Evolutionary conservation across 257 asterid species (phyloP).

Genomic region (Solanum paucissectum): DNA sequence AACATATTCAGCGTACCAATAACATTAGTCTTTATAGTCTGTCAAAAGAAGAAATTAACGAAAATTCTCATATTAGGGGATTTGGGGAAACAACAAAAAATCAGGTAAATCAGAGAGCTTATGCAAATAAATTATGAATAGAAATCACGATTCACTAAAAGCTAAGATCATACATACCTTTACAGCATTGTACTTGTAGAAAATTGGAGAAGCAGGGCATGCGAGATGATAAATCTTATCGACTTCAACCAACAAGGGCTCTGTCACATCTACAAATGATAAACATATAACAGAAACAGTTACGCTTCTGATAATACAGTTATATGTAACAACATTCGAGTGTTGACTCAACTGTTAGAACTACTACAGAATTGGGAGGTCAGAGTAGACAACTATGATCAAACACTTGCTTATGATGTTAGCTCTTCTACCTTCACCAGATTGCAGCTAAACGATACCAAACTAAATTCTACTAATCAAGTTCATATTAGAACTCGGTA

Average conservation of each 20-base stretch:
- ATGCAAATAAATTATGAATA: background rate
- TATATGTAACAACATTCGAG: background rate
- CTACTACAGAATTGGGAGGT: background rate
- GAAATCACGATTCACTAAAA: background rate
- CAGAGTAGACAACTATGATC: background rate
- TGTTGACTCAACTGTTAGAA: background rate
- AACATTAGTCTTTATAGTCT: constrained; percentile 96
- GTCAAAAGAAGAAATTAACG: background rate
- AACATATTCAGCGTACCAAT: constrained; percentile 92
- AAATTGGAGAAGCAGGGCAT: constrained; percentile 94
- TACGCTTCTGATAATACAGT: background rate
- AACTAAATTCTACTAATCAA: background rate
- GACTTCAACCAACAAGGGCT: constrained; percentile 71
- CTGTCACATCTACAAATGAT: constrained; percentile 62
- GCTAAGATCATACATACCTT: constrained; percentile 33
- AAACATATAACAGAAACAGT: background rate
- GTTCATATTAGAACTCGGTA: background rate
- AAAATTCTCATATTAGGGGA: no score
- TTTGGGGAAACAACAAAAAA: background rate
- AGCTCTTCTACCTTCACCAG: background rate
- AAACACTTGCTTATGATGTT: background rate
- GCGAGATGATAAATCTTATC: constrained; percentile 96
- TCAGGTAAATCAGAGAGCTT: background rate
- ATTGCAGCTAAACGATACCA: background rate
- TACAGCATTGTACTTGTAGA: constrained; percentile 90